Percentiles rank a stretch among this genome's conserved stretches.
Evolutionary conservation across 805 yeast genomes (phyloP).

Genomic region (Metahyphopichia silvanorum): DNA sequence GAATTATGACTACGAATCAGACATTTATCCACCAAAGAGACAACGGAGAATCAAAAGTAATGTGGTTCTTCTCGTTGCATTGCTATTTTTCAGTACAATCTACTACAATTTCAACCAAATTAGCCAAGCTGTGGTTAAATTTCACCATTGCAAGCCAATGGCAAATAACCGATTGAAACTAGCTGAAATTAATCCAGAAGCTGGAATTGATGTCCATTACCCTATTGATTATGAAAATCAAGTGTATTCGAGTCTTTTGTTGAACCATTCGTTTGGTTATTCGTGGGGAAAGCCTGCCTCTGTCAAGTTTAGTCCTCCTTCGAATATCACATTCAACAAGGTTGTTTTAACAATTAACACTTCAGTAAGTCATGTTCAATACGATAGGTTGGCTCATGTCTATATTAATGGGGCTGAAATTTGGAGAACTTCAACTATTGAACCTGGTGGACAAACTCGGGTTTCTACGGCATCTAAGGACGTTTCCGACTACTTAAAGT

Average conservation of each 20-base stretch:
- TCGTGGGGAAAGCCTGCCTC: conserved; percentile 59
- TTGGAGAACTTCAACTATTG: conserved; percentile 81
- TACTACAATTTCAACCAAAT: too few relatives aligned
- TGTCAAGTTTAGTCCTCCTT: conserved; percentile 41
- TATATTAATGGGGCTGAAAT: conserved; percentile 60
- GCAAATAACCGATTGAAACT: too few relatives aligned
- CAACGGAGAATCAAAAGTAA: too few relatives aligned
- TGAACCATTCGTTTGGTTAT: conserved; percentile 51
- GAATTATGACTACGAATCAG: conserved; percentile 1
- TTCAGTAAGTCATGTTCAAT: conserved; percentile 56
- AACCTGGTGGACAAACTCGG: conserved; percentile 47
- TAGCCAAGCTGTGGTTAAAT: too few relatives aligned
- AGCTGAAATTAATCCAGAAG: too few relatives aligned
- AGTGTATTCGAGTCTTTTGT: conserved; percentile 37
- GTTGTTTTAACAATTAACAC: conserved; percentile 54
- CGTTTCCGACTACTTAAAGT: conserved; percentile 48
- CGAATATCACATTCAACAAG: conserved; percentile 41
- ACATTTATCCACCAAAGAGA: too few relatives aligned
- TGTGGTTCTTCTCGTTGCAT: too few relatives aligned
- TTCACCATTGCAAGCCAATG: too few relatives aligned
- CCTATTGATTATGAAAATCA: conserved; percentile 28
- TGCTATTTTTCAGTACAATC: too few relatives aligned
- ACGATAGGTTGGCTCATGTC: conserved; percentile 63
- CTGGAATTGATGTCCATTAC: conserved; percentile 23
- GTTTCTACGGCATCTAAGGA: conserved; percentile 59